phyloP scores from a whole-genome alignment of 148 eudicot genomes.

The Selenicereus undatus region DNA sequence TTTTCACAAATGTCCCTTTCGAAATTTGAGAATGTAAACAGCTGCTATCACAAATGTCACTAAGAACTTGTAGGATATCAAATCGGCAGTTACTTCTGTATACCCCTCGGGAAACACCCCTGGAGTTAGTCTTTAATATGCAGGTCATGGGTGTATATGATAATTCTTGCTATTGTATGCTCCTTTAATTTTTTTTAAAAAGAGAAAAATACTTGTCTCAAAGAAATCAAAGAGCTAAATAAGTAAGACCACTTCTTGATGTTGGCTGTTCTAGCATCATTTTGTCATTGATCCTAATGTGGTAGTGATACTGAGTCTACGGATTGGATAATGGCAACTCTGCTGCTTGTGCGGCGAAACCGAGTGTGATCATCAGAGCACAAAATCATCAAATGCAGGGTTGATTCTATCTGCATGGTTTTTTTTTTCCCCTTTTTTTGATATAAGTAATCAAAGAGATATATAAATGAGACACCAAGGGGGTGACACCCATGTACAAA shows the following conservation, averaged over 20 bases:
- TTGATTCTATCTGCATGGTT: neutral
- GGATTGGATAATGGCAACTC: neutral
- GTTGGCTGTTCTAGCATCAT: neutral
- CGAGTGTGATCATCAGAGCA: neutral
- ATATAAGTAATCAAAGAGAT: too few species aligned
- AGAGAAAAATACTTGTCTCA: neutral
- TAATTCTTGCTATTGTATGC: too few species aligned
- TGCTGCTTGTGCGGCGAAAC: neutral
- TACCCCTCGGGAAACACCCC: neutral
- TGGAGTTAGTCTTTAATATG: neutral
- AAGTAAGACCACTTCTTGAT: neutral
- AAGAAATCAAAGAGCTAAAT: neutral
- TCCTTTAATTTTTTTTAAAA: neutral
- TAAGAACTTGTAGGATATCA: too few species aligned
- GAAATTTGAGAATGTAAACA: neutral
- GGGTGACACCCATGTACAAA: too few species aligned
- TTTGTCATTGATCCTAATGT: neutral
- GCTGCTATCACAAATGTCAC: neutral
- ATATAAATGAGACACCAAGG: too few species aligned
- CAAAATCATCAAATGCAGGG: neutral
- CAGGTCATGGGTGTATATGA: neutral
- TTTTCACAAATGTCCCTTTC: neutral
- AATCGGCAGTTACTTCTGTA: too few species aligned
- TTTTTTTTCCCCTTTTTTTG: neutral
- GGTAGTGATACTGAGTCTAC: neutral